Evolutionary conservation across 805 yeast species (phyloP), one percentile per base, ranked within the genome.

Genomic region (Metschnikowia santaceciliae): DNA sequence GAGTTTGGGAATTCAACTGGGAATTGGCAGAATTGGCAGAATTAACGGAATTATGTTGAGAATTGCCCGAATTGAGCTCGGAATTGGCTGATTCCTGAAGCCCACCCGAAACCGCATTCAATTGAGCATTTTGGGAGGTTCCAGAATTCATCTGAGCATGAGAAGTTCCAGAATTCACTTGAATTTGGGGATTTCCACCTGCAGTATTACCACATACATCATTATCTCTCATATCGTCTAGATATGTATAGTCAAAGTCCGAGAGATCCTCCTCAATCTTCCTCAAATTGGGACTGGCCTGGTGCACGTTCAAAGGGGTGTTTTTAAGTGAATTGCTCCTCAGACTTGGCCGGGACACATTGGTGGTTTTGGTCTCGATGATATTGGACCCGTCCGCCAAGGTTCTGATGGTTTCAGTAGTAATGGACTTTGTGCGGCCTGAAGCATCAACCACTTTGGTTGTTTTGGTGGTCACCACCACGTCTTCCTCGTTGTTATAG

Each of bases 391-490:
- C 78, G 53, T 74, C 77, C 7, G 77, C 69, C 54, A 77, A 61
- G 44, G 73, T 70, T 54, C 78, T 74, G 26, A 81, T 70, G 0
- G 82, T 79, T 38, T 78, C 78, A 39, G 76, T 79, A 2, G 84
- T 80, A 40, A 81, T 78, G 2, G 84, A 79, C 50, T 68, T 73
- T 0, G 85, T 80, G 38, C 83, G 71, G 0, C 86, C 86, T 37
- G 65, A 68, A 5, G 70, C 64, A 50, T 79, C 84, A 50, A 69
- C 69, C 26, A 79, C 78, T 55, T 74, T 77, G 10, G 82, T 78
- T 1, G 83, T 79, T 52, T 74, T 76, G 10, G 78, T 73, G 6
- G 79, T 71, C 15, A 72, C 56, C 6, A 68, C 55, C 14, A 57
- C 59, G 15, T 61, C 63, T 15, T 56, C 63, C 1, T 48, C 58